Evolutionary conservation across 202 grass and related monocot genomes (phyloP), one percentile per base, ranked within the genome.

Genomic region (Digitaria exilis): DNA sequence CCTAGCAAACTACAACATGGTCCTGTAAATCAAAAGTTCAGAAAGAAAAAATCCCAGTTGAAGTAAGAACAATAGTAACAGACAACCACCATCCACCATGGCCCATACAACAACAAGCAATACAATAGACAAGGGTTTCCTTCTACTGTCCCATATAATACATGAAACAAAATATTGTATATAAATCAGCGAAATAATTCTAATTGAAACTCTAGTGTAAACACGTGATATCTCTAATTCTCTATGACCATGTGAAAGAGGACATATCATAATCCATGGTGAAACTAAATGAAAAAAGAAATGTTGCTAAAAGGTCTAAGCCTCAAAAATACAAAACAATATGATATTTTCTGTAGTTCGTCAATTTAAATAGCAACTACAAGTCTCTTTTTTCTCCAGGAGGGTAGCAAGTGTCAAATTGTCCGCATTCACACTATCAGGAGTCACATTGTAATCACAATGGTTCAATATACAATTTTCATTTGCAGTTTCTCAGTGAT

Each of bases 101-200:
- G 65, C 28, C 37, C 56, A 88, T 48, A 79, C 11, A 42, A 17
- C 13, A 84, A 50, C 46, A 32, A 73, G 18, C 43, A 32, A 81
- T 50, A 59, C 1, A 75, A 66, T 69, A 49, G 48, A 30, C 1
- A 44, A 29, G 32, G n/a, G 9, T 0, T 16, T 7, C 39, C 22
- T 74, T 42, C 48, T 50, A 67, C 12, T 42, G 35, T 58, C 68
- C 25, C 74, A 51, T 35, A 32, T 79, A 50, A 78, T 42, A 67
- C 39, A 88, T 42, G 49, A 79, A 79, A 56, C 18, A 56, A 54
- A 26, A 56, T 41, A 79, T 18, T 19, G 44, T 6, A 19, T 7
- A 80, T n/a, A 41, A 42, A 52, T 21, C 26, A 64, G 9, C 0
- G 57, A 3, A 76, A 81, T 14, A 7, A 50, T 63, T 44, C 10